Evolutionary conservation across 176 grass and related monocot genomes (phyloP).

Genomic region (Chrysopogon serrulatus): DNA sequence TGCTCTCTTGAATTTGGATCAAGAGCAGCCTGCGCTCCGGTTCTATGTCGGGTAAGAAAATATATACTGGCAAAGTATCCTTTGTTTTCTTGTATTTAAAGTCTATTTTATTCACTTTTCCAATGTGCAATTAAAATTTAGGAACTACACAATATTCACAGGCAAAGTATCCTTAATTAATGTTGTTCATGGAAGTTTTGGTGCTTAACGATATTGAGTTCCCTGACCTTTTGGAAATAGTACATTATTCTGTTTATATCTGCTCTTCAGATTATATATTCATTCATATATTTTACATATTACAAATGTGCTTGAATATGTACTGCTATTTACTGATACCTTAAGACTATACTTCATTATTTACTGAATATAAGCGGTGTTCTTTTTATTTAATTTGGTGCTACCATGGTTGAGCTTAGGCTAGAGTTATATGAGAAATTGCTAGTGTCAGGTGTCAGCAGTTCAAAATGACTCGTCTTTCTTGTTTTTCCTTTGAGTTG

Average conservation of each 20-base stretch:
- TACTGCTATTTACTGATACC: neutral
- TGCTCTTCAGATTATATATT: neutral
- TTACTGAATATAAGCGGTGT: neutral
- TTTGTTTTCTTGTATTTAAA: constrained; percentile 1
- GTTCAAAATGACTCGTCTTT: constrained; percentile 4
- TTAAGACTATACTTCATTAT: neutral
- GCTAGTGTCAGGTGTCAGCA: neutral
- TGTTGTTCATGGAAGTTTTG: neutral
- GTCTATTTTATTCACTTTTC: constrained; percentile 3
- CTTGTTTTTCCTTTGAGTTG: neutral
- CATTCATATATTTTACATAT: neutral
- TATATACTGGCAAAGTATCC: neutral
- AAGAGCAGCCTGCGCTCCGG: constrained; percentile 96
- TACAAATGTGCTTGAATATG: neutral
- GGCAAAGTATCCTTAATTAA: neutral
- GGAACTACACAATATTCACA: neutral
- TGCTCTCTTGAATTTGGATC: constrained; percentile 98
- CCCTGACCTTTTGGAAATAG: neutral
- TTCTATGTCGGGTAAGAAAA: constrained; percentile 93
- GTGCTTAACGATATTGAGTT: neutral
- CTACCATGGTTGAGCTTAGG: neutral
- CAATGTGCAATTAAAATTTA: neutral
- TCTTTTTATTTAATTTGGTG: constrained; percentile 14
- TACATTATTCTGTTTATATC: neutral
- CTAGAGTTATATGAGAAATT: neutral